Evolutionary conservation across 495 filamentous ascomycete species (phyloP), one percentile per base, ranked within the genome.

Genomic region (Friedmanniomyces endolithicus): DNA sequence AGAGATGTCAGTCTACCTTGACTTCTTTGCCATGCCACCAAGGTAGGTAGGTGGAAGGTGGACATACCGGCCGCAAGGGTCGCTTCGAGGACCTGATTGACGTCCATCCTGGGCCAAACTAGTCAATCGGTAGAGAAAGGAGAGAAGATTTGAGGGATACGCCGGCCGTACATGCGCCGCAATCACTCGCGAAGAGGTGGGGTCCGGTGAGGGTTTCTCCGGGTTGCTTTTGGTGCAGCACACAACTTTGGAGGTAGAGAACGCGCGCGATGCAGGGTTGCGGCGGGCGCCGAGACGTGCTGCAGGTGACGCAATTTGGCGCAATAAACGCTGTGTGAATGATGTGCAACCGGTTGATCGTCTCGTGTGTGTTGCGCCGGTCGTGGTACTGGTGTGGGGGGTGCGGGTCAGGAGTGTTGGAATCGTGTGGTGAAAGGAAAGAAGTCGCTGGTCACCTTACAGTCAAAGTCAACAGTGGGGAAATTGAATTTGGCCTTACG

Each of bases 1-100:
- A 24, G 62, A 29, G 61, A 53, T 52, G 65, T 33, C 68, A 55
- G 71, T 68, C 55, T 44, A 37, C 24, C 34, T 19, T 11, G 6
- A 41, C 14, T 29, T 11, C 40, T 8, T 19, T n/a, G 6, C 12
- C 7, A 29, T 33, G 11, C n/a, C 4, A 11, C 17, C 22, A 22
- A 20, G 11, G 19, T 20, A 23, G 43, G 35, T 56, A 57, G 67
- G 65, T 65, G 51, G 54, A 52, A 19, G 50, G 50, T 58, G 48
- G 52, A 73, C 81, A 65, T 73, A 94, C 89, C 89, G 69, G 86
- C 80, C 64, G 88, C 88, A 71, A 95, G 78, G 68, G 90, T 95
- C 75, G 86, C 84, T 69, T 86, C 81, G 75, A 96, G 83, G 73
- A 96, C 87, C 71, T 85, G 81, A 68, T 79, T 84, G 65, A 85